Conservation (phyloP, 148 eudicot genomes). For the Silene uniflora region DNA sequence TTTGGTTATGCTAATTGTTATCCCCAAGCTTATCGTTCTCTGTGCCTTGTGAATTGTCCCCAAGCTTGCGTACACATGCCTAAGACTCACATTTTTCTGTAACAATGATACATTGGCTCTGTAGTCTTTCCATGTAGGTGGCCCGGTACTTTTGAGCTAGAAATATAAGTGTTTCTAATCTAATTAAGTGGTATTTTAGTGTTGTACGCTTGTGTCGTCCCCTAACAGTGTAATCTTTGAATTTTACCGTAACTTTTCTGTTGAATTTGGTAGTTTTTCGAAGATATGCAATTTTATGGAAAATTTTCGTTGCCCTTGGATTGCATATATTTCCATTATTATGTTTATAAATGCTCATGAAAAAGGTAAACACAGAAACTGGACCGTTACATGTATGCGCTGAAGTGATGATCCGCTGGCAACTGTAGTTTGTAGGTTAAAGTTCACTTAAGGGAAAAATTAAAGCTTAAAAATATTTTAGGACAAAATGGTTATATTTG, state of each 20-base stretch:
- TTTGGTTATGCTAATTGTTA: not conserved
- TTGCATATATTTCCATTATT: not conserved
- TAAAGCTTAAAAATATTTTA: not conserved
- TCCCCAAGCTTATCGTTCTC: not conserved
- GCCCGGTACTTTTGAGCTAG: not conserved
- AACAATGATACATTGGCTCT: not conserved
- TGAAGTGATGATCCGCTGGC: not conserved
- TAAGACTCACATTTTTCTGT: too few relatives aligned
- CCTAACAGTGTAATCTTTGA: not conserved
- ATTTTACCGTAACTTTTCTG: not conserved
- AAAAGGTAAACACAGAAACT: too few relatives aligned
- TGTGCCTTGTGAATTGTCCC: not conserved
- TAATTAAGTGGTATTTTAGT: not conserved
- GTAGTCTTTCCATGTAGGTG: not conserved
- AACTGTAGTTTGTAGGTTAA: not conserved
- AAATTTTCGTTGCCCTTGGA: too few relatives aligned
- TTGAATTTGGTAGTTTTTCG: not conserved
- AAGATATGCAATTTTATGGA: not conserved
- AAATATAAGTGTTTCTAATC: not conserved
- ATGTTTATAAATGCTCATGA: not conserved
- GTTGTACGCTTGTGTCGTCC: too few relatives aligned
- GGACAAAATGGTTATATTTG: conserved; percentile 1
- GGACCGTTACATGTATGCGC: not conserved
- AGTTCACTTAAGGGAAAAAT: too few relatives aligned
- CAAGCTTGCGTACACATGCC: not conserved